Percentiles rank a stretch among this genome's conserved stretches.
These are phyloP conservation scores for Dimocarpus longan DNA, from an alignment of 345 rosid genomes.

Conservation along the genomic window DNA sequence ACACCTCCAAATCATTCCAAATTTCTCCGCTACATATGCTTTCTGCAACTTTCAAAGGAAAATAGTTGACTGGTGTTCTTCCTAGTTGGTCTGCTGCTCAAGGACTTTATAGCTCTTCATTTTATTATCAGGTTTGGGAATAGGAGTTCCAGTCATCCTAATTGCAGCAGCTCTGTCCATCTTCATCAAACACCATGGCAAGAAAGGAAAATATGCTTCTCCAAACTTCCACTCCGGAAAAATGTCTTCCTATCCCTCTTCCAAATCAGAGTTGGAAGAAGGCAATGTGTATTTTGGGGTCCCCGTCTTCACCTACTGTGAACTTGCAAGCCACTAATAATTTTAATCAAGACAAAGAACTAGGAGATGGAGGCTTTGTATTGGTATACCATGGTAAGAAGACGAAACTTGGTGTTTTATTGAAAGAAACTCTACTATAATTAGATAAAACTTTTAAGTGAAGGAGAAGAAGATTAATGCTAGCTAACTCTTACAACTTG, in stretches of 20 bases:
- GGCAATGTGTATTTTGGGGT: conserved; percentile 39
- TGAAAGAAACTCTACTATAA: too few relatives aligned
- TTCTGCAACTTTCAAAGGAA: not conserved
- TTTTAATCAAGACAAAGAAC: too few relatives aligned
- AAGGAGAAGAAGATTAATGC: too few relatives aligned
- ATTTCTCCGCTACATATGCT: too few relatives aligned
- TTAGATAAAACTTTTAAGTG: too few relatives aligned
- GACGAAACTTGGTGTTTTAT: too few relatives aligned
- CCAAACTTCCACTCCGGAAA: conserved; percentile 25
- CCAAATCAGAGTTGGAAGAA: conserved; percentile 39
- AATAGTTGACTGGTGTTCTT: not conserved
- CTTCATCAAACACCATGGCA: conserved; percentile 18
- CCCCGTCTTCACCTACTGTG: conserved; percentile 49
- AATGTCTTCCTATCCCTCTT: conserved; percentile 21
- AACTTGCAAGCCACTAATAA: too few relatives aligned
- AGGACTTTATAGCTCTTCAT: not conserved
- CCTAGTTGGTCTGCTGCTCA: not conserved
- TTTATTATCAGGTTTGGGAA: conserved; percentile 32
- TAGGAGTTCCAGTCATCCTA: conserved; percentile 36
- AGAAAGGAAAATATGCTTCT: conserved; percentile 25
- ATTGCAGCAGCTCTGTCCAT: conserved; percentile 10
- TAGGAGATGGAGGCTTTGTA: too few relatives aligned
- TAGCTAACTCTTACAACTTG: not conserved
- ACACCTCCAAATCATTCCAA: too few relatives aligned
- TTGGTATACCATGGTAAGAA: too few relatives aligned